These are phyloP conservation scores for Gossypium trilobum DNA, from an alignment of 441 rosid genomes.

Conservation along the genomic window DNA sequence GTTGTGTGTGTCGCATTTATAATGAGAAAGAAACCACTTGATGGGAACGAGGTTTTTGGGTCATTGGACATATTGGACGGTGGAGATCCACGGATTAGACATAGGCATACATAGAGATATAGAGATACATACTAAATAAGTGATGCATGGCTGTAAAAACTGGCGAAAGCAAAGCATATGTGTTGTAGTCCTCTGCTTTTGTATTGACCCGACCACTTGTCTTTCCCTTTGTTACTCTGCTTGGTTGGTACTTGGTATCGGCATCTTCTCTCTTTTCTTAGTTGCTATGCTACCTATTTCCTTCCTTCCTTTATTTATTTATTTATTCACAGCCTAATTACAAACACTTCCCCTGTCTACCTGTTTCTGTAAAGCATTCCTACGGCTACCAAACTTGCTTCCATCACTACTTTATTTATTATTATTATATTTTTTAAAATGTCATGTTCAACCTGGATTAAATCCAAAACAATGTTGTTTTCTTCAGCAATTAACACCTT, in stretches of 20 bases:
- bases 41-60: neutral
- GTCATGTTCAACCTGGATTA: no score
- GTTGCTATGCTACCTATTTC: neutral
- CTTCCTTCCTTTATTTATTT: neutral
- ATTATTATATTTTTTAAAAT: no score
- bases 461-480: no score
- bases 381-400: neutral
- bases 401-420: neutral
- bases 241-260: neutral
- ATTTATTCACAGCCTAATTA: neutral
- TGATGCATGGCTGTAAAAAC: constrained; percentile 15
- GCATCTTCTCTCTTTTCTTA: neutral
- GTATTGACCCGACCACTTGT: constrained; percentile 18
- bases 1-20: constrained; percentile 15
- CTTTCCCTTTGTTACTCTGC: neutral
- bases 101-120: neutral
- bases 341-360: neutral
- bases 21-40: constrained; percentile 13
- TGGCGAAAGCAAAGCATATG: constrained; percentile 29
- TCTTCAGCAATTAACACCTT: no score
- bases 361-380: neutral
- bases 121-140: neutral
- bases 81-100: neutral
- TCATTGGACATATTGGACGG: neutral
- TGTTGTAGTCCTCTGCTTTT: constrained; percentile 32